A percentile compares a stretch with the other conserved stretches of the same genome.
Evolutionary conservation across 208 protist genomes (phyloP).

Genomic region (Kentomonas sorsogonicus): DNA sequence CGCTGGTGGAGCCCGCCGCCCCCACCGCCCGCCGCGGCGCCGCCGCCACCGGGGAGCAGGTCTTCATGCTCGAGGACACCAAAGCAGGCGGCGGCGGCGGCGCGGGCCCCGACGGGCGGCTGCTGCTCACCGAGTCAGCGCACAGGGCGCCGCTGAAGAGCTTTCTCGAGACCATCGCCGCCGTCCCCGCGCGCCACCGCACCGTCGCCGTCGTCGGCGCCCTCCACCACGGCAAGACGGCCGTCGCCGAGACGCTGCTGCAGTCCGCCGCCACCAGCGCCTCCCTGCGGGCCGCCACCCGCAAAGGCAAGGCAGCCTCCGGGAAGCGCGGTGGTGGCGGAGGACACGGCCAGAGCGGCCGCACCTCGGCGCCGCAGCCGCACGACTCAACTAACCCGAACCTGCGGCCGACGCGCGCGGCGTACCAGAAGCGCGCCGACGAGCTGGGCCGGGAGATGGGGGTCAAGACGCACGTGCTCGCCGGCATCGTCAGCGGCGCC

Average conservation of each 20-base stretch:
- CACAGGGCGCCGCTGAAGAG: constrained; percentile 6
- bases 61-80: constrained; percentile 38
- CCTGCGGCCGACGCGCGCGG: too few relatives aligned
- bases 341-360: too few relatives aligned
- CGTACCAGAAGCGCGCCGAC: constrained; percentile 49
- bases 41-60: constrained; percentile 10
- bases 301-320: not conserved
- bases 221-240: constrained; percentile 98
- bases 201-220: constrained; percentile 94
- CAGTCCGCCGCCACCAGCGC: not conserved
- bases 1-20: constrained; percentile 44
- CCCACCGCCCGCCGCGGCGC: constrained; percentile 9
- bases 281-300: not conserved
- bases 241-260: constrained; percentile 87
- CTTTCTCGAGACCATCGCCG: constrained; percentile 43
- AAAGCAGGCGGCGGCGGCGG: constrained; percentile 6
- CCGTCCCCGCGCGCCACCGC: constrained; percentile 78
- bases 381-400: not conserved
- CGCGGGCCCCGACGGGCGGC: constrained; percentile 5
- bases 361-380: not conserved
- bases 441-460: constrained; percentile 60
- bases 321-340: too few relatives aligned
- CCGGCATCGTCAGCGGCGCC: constrained; percentile 35
- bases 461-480: constrained; percentile 65
- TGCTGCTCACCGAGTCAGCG: constrained; percentile 18